Percentiles rank a stretch among this genome's conserved stretches.
Evolutionary conservation across 73 alveolate species (phyloP).

Genomic region (Paramecium caudatum): DNA sequence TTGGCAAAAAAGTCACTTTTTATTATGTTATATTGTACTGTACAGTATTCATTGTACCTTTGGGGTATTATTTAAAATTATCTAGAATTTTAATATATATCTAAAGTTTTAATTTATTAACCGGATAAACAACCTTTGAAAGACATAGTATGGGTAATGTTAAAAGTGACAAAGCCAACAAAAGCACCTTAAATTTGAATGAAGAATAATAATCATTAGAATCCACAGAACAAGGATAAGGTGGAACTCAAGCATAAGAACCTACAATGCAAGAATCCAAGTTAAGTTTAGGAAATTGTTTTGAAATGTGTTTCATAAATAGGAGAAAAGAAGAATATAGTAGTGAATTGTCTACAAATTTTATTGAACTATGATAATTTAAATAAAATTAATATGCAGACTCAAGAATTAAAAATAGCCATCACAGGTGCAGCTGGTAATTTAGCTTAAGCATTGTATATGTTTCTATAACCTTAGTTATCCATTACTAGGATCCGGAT

Average conservation of each 20-base stretch:
- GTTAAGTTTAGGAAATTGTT: slow-evolving; percentile 43
- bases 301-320: slow-evolving; percentile 43
- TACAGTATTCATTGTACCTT: background rate
- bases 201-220: background rate
- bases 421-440: slow-evolving; percentile 79
- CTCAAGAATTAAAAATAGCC: slow-evolving; percentile 65
- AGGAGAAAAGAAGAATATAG: slow-evolving; percentile 21
- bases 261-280: background rate
- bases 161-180: background rate
- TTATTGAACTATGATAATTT: slow-evolving; percentile 58
- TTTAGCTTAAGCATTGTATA: slow-evolving; percentile 75
- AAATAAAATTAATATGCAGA: slow-evolving; percentile 32
- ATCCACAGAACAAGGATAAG: slow-evolving; percentile 45
- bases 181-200: background rate
- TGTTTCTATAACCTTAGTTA: background rate
- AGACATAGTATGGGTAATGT: slow-evolving; percentile 58
- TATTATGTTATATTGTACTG: slow-evolving; percentile 40
- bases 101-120: slow-evolving; percentile 5
- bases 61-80: slow-evolving; percentile 54
- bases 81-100: slow-evolving; percentile 8
- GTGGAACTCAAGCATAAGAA: background rate
- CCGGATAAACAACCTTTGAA: slow-evolving; percentile 61
- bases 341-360: slow-evolving; percentile 33
- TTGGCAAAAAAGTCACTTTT: slow-evolving; percentile 63
- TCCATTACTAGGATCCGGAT: slow-evolving; percentile 73